A percentile compares a stretch with the other conserved stretches of the same genome.
These are phyloP conservation scores for Inga laurina DNA, from an alignment of 306 rosid species.

Conservation along the genomic window DNA sequence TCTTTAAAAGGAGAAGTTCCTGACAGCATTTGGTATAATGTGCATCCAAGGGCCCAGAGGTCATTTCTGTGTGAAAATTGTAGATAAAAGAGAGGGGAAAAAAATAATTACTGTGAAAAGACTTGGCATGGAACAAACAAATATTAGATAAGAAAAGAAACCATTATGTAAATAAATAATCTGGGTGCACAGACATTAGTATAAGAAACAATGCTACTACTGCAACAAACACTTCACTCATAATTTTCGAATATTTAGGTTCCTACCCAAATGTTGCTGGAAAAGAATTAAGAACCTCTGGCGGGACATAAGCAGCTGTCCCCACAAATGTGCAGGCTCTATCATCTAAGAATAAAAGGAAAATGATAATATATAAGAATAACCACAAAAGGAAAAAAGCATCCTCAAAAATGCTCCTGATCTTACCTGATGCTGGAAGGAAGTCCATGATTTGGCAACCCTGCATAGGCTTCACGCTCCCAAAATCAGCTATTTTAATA, in stretches of 20 bases:
- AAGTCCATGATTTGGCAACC: slow-evolving; percentile 77
- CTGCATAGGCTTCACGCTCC: slow-evolving; percentile 97
- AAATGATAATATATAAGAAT: slow-evolving; percentile 13
- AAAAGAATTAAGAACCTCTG: slow-evolving; percentile 98
- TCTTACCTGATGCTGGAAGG: slow-evolving; percentile 91
- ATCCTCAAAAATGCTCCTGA: slow-evolving; percentile 16
- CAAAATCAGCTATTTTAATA: slow-evolving; percentile 96
- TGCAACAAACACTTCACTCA: not conserved
- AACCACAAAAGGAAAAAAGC: slow-evolving; percentile 12
- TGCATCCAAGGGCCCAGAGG: slow-evolving; percentile 99
- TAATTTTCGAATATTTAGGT: slow-evolving; percentile 2
- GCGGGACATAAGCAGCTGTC: slow-evolving; percentile 99
- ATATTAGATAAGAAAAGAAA: slow-evolving; percentile 5
- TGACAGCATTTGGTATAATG: slow-evolving; percentile 98
- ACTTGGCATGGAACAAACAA: slow-evolving; percentile 23
- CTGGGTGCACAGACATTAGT: not conserved
- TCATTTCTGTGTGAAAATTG: slow-evolving; percentile 69
- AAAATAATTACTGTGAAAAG: not conserved
- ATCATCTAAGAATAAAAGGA: slow-evolving; percentile 57
- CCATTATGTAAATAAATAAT: slow-evolving; percentile 4
- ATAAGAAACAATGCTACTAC: not conserved
- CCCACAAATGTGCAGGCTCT: slow-evolving; percentile 99
- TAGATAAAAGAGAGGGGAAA: not conserved
- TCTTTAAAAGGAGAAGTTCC: slow-evolving; percentile 99
- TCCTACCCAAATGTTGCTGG: slow-evolving; percentile 96